Evolutionary conservation across 2,329 filamentous ascomycete species (phyloP), one percentile per base, ranked within the genome.

Genomic region (Zasmidium angulare): DNA sequence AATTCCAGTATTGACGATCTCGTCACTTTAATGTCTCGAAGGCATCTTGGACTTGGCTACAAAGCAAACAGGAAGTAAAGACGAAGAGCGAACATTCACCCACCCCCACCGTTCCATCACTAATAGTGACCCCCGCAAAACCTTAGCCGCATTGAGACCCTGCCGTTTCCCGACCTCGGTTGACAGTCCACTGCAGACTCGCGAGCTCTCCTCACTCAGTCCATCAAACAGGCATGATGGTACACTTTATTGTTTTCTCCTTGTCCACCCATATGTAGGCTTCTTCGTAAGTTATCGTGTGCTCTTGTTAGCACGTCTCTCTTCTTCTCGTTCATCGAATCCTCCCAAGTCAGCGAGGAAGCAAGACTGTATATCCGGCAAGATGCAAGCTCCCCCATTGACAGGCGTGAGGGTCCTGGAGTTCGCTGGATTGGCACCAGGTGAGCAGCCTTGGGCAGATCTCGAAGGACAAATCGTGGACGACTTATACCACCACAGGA

Each of bases 391-490:
- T 62, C 80, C 80, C 48, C 82, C 84, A 3, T 76, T 89, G 26
- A 74, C 78, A 12, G 84, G 84, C 63, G 74, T 87, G 56, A 79
- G 82, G n/a, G 86, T 88, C 29, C 78, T 89, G 43, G 86, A 89
- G 71, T 84, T 89, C 66, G 86, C 84, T 22, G 86, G 86, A 24
- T 76, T 89, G 26, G 83, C 83, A 51, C 83, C 83, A 68, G 82
- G 82, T 81, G 77, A 46, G 57, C 57, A 22, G 22, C n/a, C 40
- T 48, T 31, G n/a, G 43, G 46, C 19, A 22, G 43, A 9, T 47
- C 6, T 47, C 47, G 36, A 21, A 20, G 20, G 4, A 12, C 14
- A n/a, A n/a, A n/a, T n/a, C n/a, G n/a, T 17, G 40, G 22, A 47
- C 20, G 10, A 29, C 31, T 46, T 20, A 53, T 23, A 26, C 4